Percentiles rank a stretch among this genome's conserved stretches.
These are phyloP conservation scores for Sarcodon sp. DNA, from an alignment of 768 basidiomycete species.

Conservation along the genomic window DNA sequence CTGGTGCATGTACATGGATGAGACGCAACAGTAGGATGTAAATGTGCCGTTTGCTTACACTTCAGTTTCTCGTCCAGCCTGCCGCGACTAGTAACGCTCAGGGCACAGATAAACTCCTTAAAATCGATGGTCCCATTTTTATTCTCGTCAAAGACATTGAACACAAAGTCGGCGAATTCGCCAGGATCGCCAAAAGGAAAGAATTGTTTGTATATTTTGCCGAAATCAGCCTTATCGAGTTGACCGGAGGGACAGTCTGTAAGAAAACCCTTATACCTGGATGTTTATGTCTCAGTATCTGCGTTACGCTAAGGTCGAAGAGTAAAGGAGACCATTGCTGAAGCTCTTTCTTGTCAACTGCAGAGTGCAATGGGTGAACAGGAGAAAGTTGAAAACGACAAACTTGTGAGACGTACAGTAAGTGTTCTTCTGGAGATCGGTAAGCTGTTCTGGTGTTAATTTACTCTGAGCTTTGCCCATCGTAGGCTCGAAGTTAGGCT, in stretches of 20 bases:
- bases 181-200: conserved; percentile 98
- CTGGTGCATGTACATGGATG: conserved; percentile 27
- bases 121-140: conserved; percentile 98
- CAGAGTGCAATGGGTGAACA: conserved; percentile 10
- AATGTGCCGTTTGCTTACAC: conserved; percentile 48
- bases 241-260: conserved; percentile 98
- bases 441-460: conserved; percentile 85
- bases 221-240: conserved; percentile 91
- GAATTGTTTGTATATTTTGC: conserved; percentile 99
- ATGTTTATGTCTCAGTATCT: conserved; percentile 1
- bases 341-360: conserved; percentile 94
- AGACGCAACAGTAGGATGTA: not conserved
- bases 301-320: conserved; percentile 6
- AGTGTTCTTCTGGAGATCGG: conserved; percentile 94
- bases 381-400: conserved; percentile 1
- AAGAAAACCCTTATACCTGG: conserved; percentile 97
- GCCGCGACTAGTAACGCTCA: conserved; percentile 90
- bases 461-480: conserved; percentile 99
- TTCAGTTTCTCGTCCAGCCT: conserved; percentile 95
- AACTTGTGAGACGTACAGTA: conserved; percentile 55
- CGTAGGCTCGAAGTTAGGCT: conserved; percentile 11
- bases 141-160: conserved; percentile 94
- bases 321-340: conserved; percentile 66
- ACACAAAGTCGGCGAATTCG: conserved; percentile 96
- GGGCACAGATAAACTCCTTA: conserved; percentile 97